Base-by-base conservation (phyloP, 306 rosid genomes). In the Prunus mume region DNA sequence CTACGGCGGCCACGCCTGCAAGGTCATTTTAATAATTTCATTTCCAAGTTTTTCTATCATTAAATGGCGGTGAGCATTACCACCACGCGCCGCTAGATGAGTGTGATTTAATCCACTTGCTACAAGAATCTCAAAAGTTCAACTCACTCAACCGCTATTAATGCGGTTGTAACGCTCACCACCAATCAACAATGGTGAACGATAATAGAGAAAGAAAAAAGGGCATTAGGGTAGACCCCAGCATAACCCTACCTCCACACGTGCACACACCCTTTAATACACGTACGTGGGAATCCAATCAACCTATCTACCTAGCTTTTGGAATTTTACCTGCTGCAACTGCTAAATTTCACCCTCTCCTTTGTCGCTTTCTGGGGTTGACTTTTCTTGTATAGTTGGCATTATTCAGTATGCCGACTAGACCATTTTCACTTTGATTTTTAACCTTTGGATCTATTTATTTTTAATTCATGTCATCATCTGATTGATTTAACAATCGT, bases 291-390 rank as follows among this genome's bases (percentile, higher is more conserved):
- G 52, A 57, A 46, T 22, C 66, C 64, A 58, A 22, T 58, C 13
- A 22, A 24, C 65, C 34, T 25, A 15, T 58, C 43, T 38, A 38
- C 43, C 43, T 6, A 38, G 43, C 43, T 6, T 38, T 38, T 47
- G 34, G 34, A 25, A 25, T 24, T 24, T 25, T 60, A 71, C 14
- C 41, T 12, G 20, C 66, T 60, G 13, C 2, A 17, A 38, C 20
- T 80, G 60, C 69, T 7, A 0, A 3, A 64, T 54, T 62, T 18
- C 32, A n/a, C 65, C 24, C 72, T 60, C 34, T 55, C 3, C 12
- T 70, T 76, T 83, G 90, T 86, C 89, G 49, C 58, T 68, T 83
- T 77, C 1, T 10, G n/a, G 76, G 68, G 89, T 86, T 86, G 89
- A 86, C 89, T 60, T 75, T 0, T 46, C 0, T n/a, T 63, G 18